A percentile compares a stretch with the other conserved stretches of the same genome.
Evolutionary conservation across 2,329 filamentous ascomycete species (phyloP).

Genomic region (Aphanoascus verrucosus): DNA sequence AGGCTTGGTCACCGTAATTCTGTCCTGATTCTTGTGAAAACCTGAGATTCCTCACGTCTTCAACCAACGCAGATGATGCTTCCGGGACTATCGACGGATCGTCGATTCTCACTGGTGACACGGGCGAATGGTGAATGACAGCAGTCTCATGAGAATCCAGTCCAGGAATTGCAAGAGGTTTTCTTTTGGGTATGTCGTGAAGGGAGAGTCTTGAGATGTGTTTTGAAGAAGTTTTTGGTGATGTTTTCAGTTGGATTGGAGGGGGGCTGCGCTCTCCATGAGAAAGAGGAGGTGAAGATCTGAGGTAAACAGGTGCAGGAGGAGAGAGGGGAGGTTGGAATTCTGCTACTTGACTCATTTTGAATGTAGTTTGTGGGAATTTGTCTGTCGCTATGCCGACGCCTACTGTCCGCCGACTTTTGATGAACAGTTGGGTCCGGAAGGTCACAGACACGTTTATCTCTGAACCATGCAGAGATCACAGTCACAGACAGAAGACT

Average conservation of each 20-base stretch:
- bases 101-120: slow-evolving; percentile 29
- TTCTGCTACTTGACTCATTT: slow-evolving; percentile 5
- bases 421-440: background rate
- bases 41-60: slow-evolving; percentile 17
- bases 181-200: slow-evolving; percentile 18
- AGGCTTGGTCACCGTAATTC: background rate
- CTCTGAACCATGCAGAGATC: background rate
- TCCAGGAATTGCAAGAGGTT: slow-evolving; percentile 19
- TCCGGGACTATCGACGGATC: slow-evolving; percentile 20
- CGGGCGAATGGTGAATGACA: slow-evolving; percentile 24
- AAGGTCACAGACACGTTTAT: background rate
- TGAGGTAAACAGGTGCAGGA: slow-evolving; percentile 36
- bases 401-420: background rate
- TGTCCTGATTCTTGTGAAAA: slow-evolving; percentile 12
- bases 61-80: slow-evolving; percentile 23
- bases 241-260: slow-evolving; percentile 15
- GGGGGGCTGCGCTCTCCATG: slow-evolving; percentile 15
- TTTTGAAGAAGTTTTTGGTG: slow-evolving; percentile 17
- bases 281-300: slow-evolving; percentile 27
- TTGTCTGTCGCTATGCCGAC: background rate
- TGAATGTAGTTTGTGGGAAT: background rate
- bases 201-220: slow-evolving; percentile 18
- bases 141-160: slow-evolving; percentile 18
- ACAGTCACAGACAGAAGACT: background rate
- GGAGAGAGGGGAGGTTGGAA: slow-evolving; percentile 26